Base-by-base conservation (phyloP, 352 stramenopile genomes). In the Peronospora destructor region DNA sequence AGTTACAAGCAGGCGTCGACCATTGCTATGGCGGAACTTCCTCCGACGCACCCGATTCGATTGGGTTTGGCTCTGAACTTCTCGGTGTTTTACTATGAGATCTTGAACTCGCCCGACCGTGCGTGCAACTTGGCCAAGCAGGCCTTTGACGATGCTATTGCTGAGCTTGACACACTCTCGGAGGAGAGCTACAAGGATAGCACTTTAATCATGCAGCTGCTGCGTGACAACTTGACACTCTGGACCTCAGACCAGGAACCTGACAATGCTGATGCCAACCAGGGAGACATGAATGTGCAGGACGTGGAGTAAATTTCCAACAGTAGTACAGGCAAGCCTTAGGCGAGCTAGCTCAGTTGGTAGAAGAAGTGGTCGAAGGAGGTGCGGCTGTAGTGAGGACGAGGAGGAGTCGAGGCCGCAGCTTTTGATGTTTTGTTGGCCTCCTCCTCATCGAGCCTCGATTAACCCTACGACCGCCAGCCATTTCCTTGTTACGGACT, bases 161-260 rank as follows among this genome's bases (percentile, higher is more conserved):
- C 96, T 16, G 96, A 99, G 75, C 84, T 99, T 25, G 97, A 99
- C 77, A 99, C 95, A 41, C 81, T 99, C 14, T 97, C 95, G 51
- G 97, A 99, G 61, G 95, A 99, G 73, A 96, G 81, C 38, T 99
- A 99, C 88, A 98, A 99, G 87, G 97, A 99, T 73, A 97, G 86
- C 33, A 99, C 96, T 32, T 78, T 99, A 43, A 99, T 99, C 73
- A 99, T 99, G 95, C 97, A 99, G 85, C 75, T 99, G 50, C 79
- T 99, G 47, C 89, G 97, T 53, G 96, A 99, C 80, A 99, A 99
- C 90, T 77, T 99, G 34, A 99, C 96, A 14, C 76, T 99, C 41
- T 99, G 96, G 96, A 99, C 95, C 23, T 97, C 82, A 47, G 96
- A 99, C 70, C 94, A 98, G 66, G 91, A 96, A 50, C 72, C 75